A percentile compares a stretch with the other conserved stretches of the same genome.
Evolutionary conservation across 2,329 filamentous ascomycete genomes (phyloP).

Genomic region (Bipolaris bicolor): DNA sequence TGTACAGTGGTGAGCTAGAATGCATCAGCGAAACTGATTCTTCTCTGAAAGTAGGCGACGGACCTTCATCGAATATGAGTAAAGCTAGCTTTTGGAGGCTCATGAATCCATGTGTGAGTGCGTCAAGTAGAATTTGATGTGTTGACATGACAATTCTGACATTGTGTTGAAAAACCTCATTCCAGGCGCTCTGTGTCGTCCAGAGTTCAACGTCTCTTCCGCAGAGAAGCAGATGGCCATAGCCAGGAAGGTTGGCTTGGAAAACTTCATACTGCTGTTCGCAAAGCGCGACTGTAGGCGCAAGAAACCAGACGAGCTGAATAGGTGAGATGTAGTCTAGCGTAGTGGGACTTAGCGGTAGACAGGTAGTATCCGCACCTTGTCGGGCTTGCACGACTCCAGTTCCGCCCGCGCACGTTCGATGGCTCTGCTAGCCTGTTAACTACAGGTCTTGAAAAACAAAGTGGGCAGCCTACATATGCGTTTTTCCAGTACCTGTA

Average conservation of each 20-base stretch:
- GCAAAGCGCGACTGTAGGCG: slow-evolving; percentile 54
- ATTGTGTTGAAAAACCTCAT: slow-evolving; percentile 63
- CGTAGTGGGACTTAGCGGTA: neutral
- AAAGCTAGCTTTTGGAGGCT: slow-evolving; percentile 67
- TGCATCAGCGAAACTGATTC: slow-evolving; percentile 6
- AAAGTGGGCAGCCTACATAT: slow-evolving; percentile 39
- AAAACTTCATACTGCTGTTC: slow-evolving; percentile 52
- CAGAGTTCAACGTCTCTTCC: slow-evolving; percentile 76
- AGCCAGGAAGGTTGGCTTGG: slow-evolving; percentile 49
- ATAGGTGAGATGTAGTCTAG: slow-evolving; percentile 12
- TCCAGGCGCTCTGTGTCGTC: slow-evolving; percentile 71
- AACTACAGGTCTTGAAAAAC: slow-evolving; percentile 3
- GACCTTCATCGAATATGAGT: slow-evolving; percentile 82
- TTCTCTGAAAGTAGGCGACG: neutral
- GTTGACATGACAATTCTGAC: slow-evolving; percentile 79
- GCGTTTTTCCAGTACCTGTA: slow-evolving; percentile 58
- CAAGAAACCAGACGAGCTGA: slow-evolving; percentile 55
- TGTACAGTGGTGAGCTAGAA: slow-evolving; percentile 74
- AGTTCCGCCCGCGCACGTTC: slow-evolving; percentile 53
- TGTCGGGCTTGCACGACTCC: slow-evolving; percentile 44
- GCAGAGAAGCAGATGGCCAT: slow-evolving; percentile 67
- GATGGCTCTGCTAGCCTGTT: slow-evolving; percentile 45
- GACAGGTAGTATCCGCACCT: slow-evolving; percentile 34
- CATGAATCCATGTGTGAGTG: slow-evolving; percentile 76
- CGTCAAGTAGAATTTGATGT: slow-evolving; percentile 75